Conservation (phyloP, 2,329 filamentous ascomycete genomes). For the Parasarocladium wereldwijsianum region DNA sequence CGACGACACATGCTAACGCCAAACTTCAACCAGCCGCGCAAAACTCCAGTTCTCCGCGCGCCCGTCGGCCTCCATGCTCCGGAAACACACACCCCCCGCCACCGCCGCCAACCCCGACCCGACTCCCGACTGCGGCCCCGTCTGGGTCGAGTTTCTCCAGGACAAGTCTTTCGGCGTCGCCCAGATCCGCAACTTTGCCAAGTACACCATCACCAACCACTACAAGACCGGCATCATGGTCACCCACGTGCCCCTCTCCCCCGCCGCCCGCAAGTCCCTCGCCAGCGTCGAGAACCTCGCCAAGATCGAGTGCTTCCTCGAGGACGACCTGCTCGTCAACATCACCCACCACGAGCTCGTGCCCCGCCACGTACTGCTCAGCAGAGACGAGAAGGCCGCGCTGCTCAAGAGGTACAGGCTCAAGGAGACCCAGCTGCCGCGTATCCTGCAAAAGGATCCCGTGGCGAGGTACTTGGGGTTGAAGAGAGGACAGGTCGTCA, state of each 20-base stretch:
- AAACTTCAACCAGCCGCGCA: conserved; percentile 43
- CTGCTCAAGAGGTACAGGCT: conserved; percentile 80
- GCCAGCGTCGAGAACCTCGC: conserved; percentile 60
- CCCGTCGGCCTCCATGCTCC: conserved; percentile 70
- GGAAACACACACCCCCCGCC: conserved; percentile 63
- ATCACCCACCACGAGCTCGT: conserved; percentile 97
- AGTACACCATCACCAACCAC: conserved; percentile 63
- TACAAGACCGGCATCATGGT: conserved; percentile 88
- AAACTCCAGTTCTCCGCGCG: conserved; percentile 80
- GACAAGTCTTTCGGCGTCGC: conserved; percentile 75
- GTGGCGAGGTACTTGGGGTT: conserved; percentile 86
- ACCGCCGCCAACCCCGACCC: conserved; percentile 57
- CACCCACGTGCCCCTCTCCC: conserved; percentile 66
- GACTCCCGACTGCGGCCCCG: conserved; percentile 61
- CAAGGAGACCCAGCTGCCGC: conserved; percentile 93
- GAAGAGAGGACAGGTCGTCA: conserved; percentile 86
- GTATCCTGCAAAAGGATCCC: conserved; percentile 83
- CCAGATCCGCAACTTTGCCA: conserved; percentile 81
- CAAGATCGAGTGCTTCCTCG: conserved; percentile 86
- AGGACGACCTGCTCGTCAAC: conserved; percentile 92
- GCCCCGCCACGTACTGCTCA: conserved; percentile 82
- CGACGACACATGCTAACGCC: neutral
- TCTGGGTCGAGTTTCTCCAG: conserved; percentile 86
- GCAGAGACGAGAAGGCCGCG: conserved; percentile 74
- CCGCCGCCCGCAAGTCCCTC: conserved; percentile 77